Conservation (phyloP, 495 filamentous ascomycete genomes). For the Peziza echinospora region DNA sequence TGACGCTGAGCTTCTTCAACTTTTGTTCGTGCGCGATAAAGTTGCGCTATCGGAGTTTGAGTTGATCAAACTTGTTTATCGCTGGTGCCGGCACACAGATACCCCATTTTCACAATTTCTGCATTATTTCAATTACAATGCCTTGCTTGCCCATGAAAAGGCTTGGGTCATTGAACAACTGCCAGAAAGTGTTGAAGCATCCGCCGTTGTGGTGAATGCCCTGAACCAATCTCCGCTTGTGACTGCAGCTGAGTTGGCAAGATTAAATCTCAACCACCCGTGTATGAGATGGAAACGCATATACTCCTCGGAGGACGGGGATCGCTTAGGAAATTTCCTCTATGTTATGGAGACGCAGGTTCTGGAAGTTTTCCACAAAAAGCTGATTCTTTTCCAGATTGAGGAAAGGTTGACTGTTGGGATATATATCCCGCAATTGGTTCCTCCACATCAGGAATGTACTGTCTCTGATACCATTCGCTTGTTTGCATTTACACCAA, state of each 20-base stretch:
- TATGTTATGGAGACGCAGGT: conserved; percentile 18
- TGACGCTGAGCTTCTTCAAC: too few species aligned
- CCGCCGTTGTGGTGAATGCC: conserved; percentile 23
- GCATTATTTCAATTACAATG: conserved; percentile 26
- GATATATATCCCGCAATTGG: conserved; percentile 28
- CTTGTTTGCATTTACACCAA: conserved; percentile 29
- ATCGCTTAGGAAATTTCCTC: conserved; percentile 24
- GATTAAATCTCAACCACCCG: conserved; percentile 22
- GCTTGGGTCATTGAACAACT: conserved; percentile 23
- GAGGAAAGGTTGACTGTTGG: conserved; percentile 28
- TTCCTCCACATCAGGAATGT: conserved; percentile 21
- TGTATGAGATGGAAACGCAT: conserved; percentile 26
- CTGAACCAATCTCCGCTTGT: conserved; percentile 25
- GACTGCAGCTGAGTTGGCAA: conserved; percentile 15
- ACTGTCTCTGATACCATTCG: conserved; percentile 24
- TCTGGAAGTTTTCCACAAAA: conserved; percentile 27
- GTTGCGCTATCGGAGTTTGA: conserved; percentile 30
- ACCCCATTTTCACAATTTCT: conserved; percentile 19
- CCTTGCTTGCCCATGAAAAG: conserved; percentile 23
- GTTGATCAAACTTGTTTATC: conserved; percentile 23
- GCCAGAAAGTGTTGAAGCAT: conserved; percentile 14
- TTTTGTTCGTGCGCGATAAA: conserved; percentile 24
- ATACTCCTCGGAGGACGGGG: conserved; percentile 22
- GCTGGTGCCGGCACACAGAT: conserved; percentile 24
- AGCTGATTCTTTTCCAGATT: conserved; percentile 26